Evolutionary conservation across 2,329 filamentous ascomycete genomes (phyloP).

Genomic region (Seiridium cupressi): DNA sequence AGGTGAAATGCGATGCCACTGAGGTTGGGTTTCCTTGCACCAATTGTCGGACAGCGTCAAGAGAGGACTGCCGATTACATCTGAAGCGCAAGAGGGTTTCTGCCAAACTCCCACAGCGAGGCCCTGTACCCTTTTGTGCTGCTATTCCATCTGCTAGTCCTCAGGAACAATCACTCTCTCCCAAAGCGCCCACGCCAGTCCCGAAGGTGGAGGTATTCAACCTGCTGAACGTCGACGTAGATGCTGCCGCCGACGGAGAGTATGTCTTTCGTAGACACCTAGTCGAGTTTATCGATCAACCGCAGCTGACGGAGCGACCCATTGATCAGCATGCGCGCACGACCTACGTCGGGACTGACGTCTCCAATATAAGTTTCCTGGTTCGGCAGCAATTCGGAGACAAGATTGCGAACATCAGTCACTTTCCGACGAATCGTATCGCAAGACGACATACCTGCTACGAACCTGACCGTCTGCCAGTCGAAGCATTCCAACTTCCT

Average conservation of each 20-base stretch:
- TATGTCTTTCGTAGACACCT: conserved; percentile 44
- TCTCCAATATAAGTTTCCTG: conserved; percentile 55
- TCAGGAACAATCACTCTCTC: background rate
- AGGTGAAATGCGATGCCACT: conserved; percentile 8
- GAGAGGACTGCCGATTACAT: conserved; percentile 5
- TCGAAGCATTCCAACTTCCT: conserved; percentile 48
- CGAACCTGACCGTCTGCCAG: conserved; percentile 40
- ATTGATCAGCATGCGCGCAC: conserved; percentile 47
- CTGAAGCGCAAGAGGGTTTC: conserved; percentile 6
- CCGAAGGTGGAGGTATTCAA: background rate
- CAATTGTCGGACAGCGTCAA: conserved; percentile 3
- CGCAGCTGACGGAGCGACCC: conserved; percentile 40
- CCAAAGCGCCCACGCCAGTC: conserved; percentile 3
- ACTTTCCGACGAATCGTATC: conserved; percentile 39
- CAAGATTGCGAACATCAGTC: conserved; percentile 22
- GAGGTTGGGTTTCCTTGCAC: conserved; percentile 8
- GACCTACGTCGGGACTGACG: conserved; percentile 53
- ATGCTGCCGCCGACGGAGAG: conserved; percentile 23
- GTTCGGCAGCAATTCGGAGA: conserved; percentile 42
- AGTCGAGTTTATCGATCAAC: conserved; percentile 48
- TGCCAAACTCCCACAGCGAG: background rate
- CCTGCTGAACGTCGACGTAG: background rate
- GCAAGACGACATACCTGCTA: conserved; percentile 36
- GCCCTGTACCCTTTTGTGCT: background rate
- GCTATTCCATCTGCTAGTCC: background rate